Evolutionary conservation across 768 basidiomycete genomes (phyloP).

Genomic region (Tulasnella sp.): DNA sequence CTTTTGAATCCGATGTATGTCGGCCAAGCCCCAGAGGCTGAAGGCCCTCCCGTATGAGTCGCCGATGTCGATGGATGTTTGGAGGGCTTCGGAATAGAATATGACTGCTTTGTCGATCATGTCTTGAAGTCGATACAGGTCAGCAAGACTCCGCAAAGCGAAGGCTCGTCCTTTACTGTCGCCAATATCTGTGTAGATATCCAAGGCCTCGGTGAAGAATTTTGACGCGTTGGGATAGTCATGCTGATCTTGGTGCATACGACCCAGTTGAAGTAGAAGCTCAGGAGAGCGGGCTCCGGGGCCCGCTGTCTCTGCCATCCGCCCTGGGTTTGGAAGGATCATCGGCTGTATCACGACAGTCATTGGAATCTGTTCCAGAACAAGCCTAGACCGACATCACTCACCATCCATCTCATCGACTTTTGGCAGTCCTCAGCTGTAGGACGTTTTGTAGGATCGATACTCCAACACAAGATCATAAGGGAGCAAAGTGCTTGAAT

Average conservation of each 20-base stretch:
- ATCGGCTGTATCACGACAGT: not conserved
- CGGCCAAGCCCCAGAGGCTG: not conserved
- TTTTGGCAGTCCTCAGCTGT: not conserved
- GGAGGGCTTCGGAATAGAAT: not conserved
- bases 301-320: not conserved
- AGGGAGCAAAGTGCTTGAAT: not conserved
- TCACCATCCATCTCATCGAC: not conserved
- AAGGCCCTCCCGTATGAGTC: not conserved
- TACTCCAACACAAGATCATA: not conserved
- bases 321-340: not conserved
- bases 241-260: not conserved
- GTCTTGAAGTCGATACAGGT: not conserved
- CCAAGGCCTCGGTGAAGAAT: not conserved
- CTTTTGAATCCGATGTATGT: not conserved
- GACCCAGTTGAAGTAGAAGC: not conserved
- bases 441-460: not conserved
- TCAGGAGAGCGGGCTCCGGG: not conserved
- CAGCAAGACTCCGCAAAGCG: not conserved
- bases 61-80: not conserved
- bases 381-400: not conserved
- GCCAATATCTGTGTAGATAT: not conserved
- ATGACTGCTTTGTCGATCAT: not conserved
- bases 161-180: not conserved
- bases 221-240: not conserved
- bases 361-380: not conserved